Conservation (phyloP, 1,284 basidiomycete genomes). For the Sporisorium iseilematis-ciliati region DNA sequence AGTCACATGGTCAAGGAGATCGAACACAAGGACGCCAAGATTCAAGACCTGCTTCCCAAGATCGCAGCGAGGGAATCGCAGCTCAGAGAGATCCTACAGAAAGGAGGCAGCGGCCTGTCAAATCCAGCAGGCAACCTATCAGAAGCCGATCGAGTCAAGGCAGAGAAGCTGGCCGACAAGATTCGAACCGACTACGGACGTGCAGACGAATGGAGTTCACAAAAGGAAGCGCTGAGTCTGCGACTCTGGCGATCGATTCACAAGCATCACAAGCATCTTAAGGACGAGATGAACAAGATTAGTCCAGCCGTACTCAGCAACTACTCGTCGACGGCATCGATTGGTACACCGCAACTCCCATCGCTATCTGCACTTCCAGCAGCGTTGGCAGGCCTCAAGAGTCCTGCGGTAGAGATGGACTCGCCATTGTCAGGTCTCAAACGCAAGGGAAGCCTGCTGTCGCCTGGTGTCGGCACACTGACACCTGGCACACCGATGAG, state of each 20-base stretch:
- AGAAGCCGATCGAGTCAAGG: slow-evolving; percentile 55
- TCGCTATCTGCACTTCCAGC: slow-evolving; percentile 43
- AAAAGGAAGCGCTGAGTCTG: slow-evolving; percentile 59
- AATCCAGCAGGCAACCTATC: slow-evolving; percentile 44
- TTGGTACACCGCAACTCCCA: slow-evolving; percentile 40
- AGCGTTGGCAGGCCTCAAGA: slow-evolving; percentile 47
- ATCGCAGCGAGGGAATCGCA: slow-evolving; percentile 60
- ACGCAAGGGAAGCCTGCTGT: slow-evolving; percentile 41
- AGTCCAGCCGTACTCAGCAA: slow-evolving; percentile 59
- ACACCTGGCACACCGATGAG: slow-evolving; percentile 44
- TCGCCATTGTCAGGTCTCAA: slow-evolving; percentile 40
- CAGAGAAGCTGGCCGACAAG: slow-evolving; percentile 63
- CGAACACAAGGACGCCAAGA: slow-evolving; percentile 67
- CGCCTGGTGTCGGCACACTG: slow-evolving; percentile 25
- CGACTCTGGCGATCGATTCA: slow-evolving; percentile 60
- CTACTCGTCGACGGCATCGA: slow-evolving; percentile 44
- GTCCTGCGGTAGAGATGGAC: slow-evolving; percentile 50
- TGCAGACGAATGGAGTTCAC: slow-evolving; percentile 61
- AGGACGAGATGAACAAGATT: slow-evolving; percentile 59
- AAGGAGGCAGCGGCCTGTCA: slow-evolving; percentile 28
- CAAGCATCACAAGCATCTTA: slow-evolving; percentile 56
- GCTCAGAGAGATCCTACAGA: slow-evolving; percentile 54
- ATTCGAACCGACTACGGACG: slow-evolving; percentile 61
- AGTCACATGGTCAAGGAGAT: slow-evolving; percentile 67
- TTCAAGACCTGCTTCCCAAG: slow-evolving; percentile 63